Evolutionary conservation across 2,329 filamentous ascomycete genomes (phyloP), one percentile per base, ranked within the genome.

Genomic region (Bipolaris zeicola): DNA sequence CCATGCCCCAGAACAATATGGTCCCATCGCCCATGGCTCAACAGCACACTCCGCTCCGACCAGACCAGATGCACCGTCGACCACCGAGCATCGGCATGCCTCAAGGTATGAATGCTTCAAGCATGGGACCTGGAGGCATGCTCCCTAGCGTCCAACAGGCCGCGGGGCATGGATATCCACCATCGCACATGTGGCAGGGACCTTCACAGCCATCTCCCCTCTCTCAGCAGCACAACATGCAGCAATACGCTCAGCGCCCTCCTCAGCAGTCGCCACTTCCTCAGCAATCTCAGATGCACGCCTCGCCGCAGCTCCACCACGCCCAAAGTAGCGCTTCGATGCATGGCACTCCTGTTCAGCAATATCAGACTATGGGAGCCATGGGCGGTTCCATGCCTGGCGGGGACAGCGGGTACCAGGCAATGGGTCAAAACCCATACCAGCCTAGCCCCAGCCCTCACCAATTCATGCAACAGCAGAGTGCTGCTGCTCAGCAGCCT

Each of bases 1-100:
- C 88, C 48, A 87, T 90, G 70, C 84, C 88, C 34, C 90, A 90
- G 70, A 88, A 86, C 69, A 83, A 88, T 37, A 86, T 92, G 71
- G 84, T 84, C 28, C 89, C 91, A 72, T 88, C 91, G 22, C 87
- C 87, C 22, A 87, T 92, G 75, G 86, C 90, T 77, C 83, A 85
- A 71, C 87, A 89, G 78, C 84, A 85, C 61, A 85, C 87, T 36
- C 78, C 81, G 71, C 78, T 86, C 74, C 77, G 81, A 33, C 79
- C 84, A 46, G 82, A 85, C 57, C 85, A 89, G 70, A 85, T 90
- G 75, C 87, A 88, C 67, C 83, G 85, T 63, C 84, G 88, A 66
- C 85, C 89, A 62, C 87, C 89, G 41, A 85, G 84, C 57, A 77
- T 81, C 65, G 55, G 55, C 10, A 57, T 57, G 55, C 55, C 50